These are phyloP conservation scores for Saposhnikovia divaricata DNA, from an alignment of 129 eudicot species.

Conservation along the genomic window DNA sequence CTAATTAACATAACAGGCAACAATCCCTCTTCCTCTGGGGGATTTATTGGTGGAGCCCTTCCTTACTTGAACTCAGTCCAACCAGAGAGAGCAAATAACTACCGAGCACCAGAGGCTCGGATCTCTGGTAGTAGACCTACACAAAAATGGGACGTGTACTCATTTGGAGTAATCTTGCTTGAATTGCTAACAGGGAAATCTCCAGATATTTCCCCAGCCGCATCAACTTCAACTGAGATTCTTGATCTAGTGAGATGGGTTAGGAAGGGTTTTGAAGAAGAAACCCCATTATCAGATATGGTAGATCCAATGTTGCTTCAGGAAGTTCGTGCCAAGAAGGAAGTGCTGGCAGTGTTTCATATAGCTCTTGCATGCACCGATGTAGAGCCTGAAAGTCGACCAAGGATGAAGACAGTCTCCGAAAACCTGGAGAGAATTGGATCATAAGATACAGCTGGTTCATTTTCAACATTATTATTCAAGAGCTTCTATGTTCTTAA, in stretches of 20 bases:
- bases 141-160: slow-evolving; percentile 97
- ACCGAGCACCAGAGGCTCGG: slow-evolving; percentile 90
- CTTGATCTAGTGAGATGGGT: slow-evolving; percentile 84
- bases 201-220: slow-evolving; percentile 72
- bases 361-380: slow-evolving; percentile 83
- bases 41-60: slow-evolving; percentile 81
- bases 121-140: slow-evolving; percentile 45
- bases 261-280: slow-evolving; percentile 83
- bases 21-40: slow-evolving; percentile 90
- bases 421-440: slow-evolving; percentile 77
- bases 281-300: slow-evolving; percentile 77
- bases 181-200: slow-evolving; percentile 87
- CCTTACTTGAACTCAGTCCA: slow-evolving; percentile 66
- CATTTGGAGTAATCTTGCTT: slow-evolving; percentile 83
- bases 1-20: slow-evolving; percentile 75
- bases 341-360: slow-evolving; percentile 68
- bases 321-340: slow-evolving; percentile 86
- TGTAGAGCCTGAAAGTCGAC: slow-evolving; percentile 79
- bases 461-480: neutral
- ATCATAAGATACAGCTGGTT: slow-evolving; percentile 21
- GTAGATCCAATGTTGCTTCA: slow-evolving; percentile 89
- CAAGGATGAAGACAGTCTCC: slow-evolving; percentile 69
- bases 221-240: slow-evolving; percentile 71
- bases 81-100: slow-evolving; percentile 47
- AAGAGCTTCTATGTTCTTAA: neutral